Evolutionary conservation across 1,284 basidiomycete genomes (phyloP), one percentile per base, ranked within the genome.

Genomic region (Stereum hirsutum): DNA sequence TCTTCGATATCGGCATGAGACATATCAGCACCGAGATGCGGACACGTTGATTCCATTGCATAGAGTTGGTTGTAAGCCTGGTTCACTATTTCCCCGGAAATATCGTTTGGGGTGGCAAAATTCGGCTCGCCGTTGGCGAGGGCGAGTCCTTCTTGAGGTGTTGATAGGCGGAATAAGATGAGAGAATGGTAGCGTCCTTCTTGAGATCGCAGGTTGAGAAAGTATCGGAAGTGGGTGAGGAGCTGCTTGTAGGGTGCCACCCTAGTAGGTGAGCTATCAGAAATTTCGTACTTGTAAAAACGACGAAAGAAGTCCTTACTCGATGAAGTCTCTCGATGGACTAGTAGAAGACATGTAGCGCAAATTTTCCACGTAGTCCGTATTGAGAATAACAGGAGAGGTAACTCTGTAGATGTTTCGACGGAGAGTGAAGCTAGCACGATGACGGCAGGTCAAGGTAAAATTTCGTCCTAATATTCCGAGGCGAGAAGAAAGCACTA

Each of bases 41-140:
- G 89, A 56, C 89, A 91, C 8, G 74, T 75, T 6, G 86, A 78
- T 59, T 91, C 88, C 88, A 93, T 91, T 35, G 79, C 82, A 57
- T 89, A 91, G 7, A 88, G 66, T 54, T 87, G 81, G 25, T 46
- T 52, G 5, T 49, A 43, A 6, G 48, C 37, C 6, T 47, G 47
- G 20, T 52, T 31, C n/a, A 46, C 45, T 33, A 36, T 34, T 42
- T 23, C n/a, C 6, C n/a, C 24, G 26, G n/a, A 37, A 44, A 43
- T 54, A 45, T 21, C 52, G 45, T 6, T 51, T 39, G 12, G 47
- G 41, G 26, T 49, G 44, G 10, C 46, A 15, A 50, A 33, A 30
- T 30, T 30, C 23, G 23, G 45, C 4, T n/a, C n/a, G n/a, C 43
- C 19, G 11, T 37, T 14, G 7, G 30, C 30, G n/a, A n/a, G n/a